phyloP scores from a whole-genome alignment of 495 filamentous ascomycete genomes.

The Trypethelium eluteriae region DNA sequence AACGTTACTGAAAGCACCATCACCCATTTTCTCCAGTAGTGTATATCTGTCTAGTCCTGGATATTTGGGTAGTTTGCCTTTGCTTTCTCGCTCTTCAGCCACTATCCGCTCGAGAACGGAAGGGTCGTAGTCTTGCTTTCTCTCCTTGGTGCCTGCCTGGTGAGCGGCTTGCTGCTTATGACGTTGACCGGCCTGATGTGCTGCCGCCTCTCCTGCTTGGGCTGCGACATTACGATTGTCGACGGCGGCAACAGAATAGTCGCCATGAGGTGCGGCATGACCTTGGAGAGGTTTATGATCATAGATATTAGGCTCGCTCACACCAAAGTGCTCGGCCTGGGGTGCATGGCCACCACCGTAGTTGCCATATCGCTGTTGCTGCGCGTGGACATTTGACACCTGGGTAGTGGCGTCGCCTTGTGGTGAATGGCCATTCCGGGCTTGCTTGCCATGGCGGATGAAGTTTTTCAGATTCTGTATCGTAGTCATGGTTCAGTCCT shows the following conservation, averaged over 20 bases:
- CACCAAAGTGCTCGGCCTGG: constrained; percentile 45
- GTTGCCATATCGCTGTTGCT: constrained; percentile 48
- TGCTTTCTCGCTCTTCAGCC: constrained; percentile 78
- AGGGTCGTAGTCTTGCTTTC: constrained; percentile 50
- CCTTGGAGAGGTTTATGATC: constrained; percentile 39
- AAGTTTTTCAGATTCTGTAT: constrained; percentile 90
- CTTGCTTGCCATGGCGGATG: constrained; percentile 97
- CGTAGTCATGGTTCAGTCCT: constrained; percentile 21
- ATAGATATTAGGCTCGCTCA: constrained; percentile 45
- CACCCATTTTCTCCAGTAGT: constrained; percentile 94
- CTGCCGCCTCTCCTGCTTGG: constrained; percentile 52
- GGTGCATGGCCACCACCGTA: constrained; percentile 34
- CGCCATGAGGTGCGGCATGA: constrained; percentile 30
- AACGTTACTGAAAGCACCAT: constrained; percentile 98
- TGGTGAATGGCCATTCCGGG: constrained; percentile 58
- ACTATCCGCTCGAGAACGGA: constrained; percentile 73
- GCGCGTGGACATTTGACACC: constrained; percentile 58
- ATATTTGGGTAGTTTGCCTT: constrained; percentile 80
- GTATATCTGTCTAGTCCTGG: constrained; percentile 88
- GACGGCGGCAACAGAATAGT: constrained; percentile 51
- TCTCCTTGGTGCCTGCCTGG: constrained; percentile 37
- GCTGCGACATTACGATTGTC: constrained; percentile 57
- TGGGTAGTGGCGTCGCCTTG: constrained; percentile 59
- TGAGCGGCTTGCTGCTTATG: constrained; percentile 37
- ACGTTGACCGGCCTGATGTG: constrained; percentile 46